Percentiles rank a stretch among this genome's conserved stretches.
These are phyloP conservation scores for Lophiotrema nucula DNA, from an alignment of 495 filamentous ascomycete species.

Conservation along the genomic window DNA sequence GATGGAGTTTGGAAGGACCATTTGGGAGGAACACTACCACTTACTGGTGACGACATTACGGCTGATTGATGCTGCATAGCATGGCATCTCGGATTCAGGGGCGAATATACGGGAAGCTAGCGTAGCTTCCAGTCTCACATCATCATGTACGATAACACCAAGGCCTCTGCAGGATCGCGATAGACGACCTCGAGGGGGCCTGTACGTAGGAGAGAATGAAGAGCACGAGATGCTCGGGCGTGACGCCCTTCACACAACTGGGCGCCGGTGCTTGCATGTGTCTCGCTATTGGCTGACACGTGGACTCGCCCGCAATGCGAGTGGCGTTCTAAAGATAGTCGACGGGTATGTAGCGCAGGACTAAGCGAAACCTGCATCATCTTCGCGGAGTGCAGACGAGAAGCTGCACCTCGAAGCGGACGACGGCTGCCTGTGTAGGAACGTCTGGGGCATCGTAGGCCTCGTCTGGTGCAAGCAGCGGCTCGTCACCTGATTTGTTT, in stretches of 20 bases:
- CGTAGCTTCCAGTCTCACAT: conserved; percentile 15
- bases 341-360: no score
- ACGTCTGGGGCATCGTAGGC: not conserved
- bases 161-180: no score
- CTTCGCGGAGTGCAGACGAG: not conserved
- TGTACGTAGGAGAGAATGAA: not conserved
- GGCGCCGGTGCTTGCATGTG: not conserved
- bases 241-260: not conserved
- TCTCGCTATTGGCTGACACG: not conserved
- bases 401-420: not conserved
- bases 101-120: conserved; percentile 6
- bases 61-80: conserved; percentile 14
- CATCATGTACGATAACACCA: conserved; percentile 15
- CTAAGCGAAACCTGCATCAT: conserved; percentile 1
- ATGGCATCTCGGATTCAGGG: conserved; percentile 9
- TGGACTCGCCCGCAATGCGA: no score
- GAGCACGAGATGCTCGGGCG: not conserved
- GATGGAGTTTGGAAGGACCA: conserved; percentile 18
- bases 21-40: conserved; percentile 21
- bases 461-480: not conserved
- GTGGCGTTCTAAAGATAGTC: conserved; percentile 15
- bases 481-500: conserved; percentile 14
- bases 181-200: no score
- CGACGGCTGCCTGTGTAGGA: not conserved
- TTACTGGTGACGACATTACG: conserved; percentile 22